Conservation (phyloP, 2,329 filamentous ascomycete genomes). For the Falciphora oryzae region DNA sequence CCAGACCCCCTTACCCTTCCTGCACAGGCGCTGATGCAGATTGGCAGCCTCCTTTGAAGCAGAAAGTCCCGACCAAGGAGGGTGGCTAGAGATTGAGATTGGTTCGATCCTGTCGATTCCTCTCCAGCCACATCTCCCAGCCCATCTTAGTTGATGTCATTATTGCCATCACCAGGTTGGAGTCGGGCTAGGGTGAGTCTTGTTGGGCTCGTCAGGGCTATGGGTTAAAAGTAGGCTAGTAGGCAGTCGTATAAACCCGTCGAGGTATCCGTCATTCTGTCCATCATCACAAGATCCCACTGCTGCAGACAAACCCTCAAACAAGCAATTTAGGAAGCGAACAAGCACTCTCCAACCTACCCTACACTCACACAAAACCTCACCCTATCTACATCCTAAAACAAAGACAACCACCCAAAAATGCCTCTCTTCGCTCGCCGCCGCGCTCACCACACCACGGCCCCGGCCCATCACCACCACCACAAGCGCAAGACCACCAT, state of each 20-base stretch:
- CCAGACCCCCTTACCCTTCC: neutral
- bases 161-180: too few relatives aligned
- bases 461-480: slow-evolving; percentile 33
- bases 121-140: slow-evolving; percentile 5
- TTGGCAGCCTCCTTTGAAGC: too few relatives aligned
- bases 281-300: neutral
- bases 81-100: neutral
- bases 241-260: slow-evolving; percentile 3
- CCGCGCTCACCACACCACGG: slow-evolving; percentile 7
- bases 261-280: neutral
- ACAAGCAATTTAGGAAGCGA: slow-evolving; percentile 7
- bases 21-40: neutral
- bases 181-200: neutral
- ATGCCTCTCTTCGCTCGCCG: slow-evolving; percentile 8
- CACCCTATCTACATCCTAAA: neutral
- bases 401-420: slow-evolving; percentile 6
- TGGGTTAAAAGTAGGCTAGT: neutral
- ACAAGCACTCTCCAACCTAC: neutral
- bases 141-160: slow-evolving; percentile 10
- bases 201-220: neutral
- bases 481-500: slow-evolving; percentile 63
- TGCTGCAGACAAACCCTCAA: neutral
- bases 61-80: neutral
- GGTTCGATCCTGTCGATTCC: neutral
- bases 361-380: neutral